Base-by-base conservation (phyloP, 306 rosid species). In the Cajanus cajan region DNA sequence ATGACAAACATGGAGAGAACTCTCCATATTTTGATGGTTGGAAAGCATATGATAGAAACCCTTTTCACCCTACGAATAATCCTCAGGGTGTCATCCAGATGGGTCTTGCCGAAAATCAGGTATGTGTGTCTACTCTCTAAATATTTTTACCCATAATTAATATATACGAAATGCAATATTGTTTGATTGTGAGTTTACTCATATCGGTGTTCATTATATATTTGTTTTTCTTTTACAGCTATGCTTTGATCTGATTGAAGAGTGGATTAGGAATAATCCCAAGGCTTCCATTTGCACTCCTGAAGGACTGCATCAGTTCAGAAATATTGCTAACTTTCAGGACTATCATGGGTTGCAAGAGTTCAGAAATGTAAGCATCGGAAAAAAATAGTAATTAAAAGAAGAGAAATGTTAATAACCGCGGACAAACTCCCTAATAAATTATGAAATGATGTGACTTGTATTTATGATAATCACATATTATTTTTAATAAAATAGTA, bases 31-130 rank as follows among this genome's bases (percentile, higher is more conserved):
- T 95, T 25, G 94, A 92, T 59, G 98, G 98, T 4, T 95, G 92
- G 98, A 92, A 90, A 57, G 96, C 98, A 0, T 95, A 95, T 48
- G 92, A 95, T 13, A 52, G 15, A 57, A 78, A 95, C 82, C 98
- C 97, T n/a, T 95, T 82, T 71, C 93, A 95, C 69, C 88, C 86
- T 1, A 77, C 57, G 1, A n/a, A 86, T 2, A 95, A 95, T 62
- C 91, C 94, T 2, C 55, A 64, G 0, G 98, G 98, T 6, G 98
- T 95, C 51, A 90, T 95, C 59, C 98, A 95, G 52, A 91, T 92
- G 98, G 98, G 98, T 68, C 95, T 95, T 19, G 92, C 98, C 7
- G 98, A 95, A 79, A 95, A 95, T 58, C 98, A 85, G 97, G 98
- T 92, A 76, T 55, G 7, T 33, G 11, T 13, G 13, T 2, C 10